A percentile compares a stretch with the other conserved stretches of the same genome.
phyloP scores from a whole-genome alignment of 2,329 filamentous ascomycete genomes.

The Aspergillus bombycis region DNA sequence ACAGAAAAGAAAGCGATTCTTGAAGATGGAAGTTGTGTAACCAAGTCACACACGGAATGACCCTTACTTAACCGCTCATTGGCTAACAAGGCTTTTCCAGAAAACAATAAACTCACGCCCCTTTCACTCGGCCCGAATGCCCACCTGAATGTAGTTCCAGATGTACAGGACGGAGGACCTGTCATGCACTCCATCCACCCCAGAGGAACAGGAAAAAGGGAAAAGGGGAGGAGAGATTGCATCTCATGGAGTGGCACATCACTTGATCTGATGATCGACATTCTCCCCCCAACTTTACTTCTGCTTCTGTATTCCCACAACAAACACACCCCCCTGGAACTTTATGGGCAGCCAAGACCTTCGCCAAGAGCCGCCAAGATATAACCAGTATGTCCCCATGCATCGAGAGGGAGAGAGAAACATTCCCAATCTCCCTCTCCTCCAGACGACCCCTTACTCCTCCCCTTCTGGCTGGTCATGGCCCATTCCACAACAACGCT shows the following conservation, averaged over 20 bases:
- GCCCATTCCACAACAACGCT: slow-evolving; percentile 27
- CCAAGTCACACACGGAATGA: slow-evolving; percentile 7
- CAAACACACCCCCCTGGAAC: slow-evolving; percentile 6
- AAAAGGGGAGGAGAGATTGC: neutral
- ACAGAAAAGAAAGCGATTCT: neutral
- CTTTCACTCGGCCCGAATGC: neutral
- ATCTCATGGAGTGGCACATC: neutral
- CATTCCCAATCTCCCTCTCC: neutral
- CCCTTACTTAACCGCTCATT: slow-evolving; percentile 2
- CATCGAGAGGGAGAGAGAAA: neutral
- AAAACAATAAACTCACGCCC: neutral
- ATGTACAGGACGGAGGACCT: neutral
- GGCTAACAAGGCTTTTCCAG: slow-evolving; percentile 3
- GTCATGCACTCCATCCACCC: neutral
- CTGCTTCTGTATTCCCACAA: neutral
- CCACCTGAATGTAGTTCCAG: neutral
- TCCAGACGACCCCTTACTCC: slow-evolving; percentile 18
- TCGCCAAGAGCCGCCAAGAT: slow-evolving; percentile 27
- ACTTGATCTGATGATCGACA: slow-evolving; percentile 8
- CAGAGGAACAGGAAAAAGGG: neutral
- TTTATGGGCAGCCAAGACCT: slow-evolving; percentile 20
- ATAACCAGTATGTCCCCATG: slow-evolving; percentile 15
- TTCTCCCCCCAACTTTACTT: neutral
- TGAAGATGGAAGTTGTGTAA: slow-evolving; percentile 6
- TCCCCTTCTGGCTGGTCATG: slow-evolving; percentile 10